Base-by-base conservation (phyloP, 2,329 filamentous ascomycete species). In the Sporothrix mexicana region DNA sequence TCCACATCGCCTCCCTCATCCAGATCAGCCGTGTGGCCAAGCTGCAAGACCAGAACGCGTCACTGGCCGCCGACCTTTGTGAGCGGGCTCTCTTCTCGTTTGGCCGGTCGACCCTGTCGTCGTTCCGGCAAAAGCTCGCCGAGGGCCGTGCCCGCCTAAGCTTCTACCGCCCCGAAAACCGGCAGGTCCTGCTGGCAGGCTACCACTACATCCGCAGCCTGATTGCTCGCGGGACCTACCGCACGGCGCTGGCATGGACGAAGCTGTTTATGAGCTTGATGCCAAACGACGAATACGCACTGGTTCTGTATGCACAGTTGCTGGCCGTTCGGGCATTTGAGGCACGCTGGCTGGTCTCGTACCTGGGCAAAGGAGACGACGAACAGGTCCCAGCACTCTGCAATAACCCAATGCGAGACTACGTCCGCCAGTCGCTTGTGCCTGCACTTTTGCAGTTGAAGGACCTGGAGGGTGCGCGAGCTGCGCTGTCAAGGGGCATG, bases 31-130 rank as follows among this genome's bases (percentile, higher is more conserved):
- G 62, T 5, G 70, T 53, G 36, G 70, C 70, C 47, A 67, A 66
- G 49, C 69, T 71, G 43, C 41, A 67, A 20, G 20, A 67, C 70
- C 62, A 49, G 70, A 96, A 98, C 79, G 91, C 94, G 80, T 90
- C 95, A 0, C 88, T 96, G 3, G 91, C 95, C 0, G 92, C 93
- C 3, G 95, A 98, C 78, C 87, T 98, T 1, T 89, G 97, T 71
- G 95, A 98, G 82, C 89, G 96, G 62, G 95, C 95, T 0, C 87
- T 99, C 6, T 98, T 98, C 83, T 93, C 93, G 0, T 95, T 98
- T 79, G 96, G 95, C n/a, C 89, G 95, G 51, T 93, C 94, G 3
- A 90, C 94, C 0, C 91, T 96, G 74, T 95, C 93, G 9, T 89
- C 92, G 0, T 99, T 98, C 80, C 87, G 91, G 8, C 88, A 89